Evolutionary conservation across 139 green algal species (phyloP).

Genomic region (Haematococcus sp.): DNA sequence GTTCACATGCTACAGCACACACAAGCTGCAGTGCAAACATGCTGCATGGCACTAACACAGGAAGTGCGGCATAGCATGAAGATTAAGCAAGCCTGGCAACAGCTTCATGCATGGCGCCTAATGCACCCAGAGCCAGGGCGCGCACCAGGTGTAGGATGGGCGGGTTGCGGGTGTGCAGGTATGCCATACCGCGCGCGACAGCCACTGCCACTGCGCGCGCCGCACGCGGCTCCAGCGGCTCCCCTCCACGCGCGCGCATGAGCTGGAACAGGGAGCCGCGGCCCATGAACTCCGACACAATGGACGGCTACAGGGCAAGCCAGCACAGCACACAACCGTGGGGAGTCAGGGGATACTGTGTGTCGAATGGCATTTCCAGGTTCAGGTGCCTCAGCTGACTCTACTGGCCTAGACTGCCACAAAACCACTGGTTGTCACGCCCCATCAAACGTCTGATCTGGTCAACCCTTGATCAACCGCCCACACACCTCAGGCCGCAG

Average conservation of each 20-base stretch:
- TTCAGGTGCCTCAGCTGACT: too few relatives aligned
- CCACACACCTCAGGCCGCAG: constrained; percentile 5
- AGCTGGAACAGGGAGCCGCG: constrained; percentile 51
- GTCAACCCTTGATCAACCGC: too few relatives aligned
- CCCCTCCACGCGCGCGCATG: constrained; percentile 25
- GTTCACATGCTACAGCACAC: too few relatives aligned
- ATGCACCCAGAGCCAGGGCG: too few relatives aligned
- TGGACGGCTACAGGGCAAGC: constrained; percentile 35
- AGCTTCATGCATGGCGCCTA: too few relatives aligned
- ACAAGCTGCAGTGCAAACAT: too few relatives aligned
- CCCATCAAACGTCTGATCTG: too few relatives aligned
- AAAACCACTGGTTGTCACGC: too few relatives aligned
- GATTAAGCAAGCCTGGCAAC: background rate
- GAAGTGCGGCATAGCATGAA: background rate
- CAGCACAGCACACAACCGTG: background rate
- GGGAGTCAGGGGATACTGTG: too few relatives aligned
- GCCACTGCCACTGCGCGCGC: constrained; percentile 48
- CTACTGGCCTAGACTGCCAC: too few relatives aligned
- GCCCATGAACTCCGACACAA: constrained; percentile 50
- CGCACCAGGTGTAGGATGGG: constrained; percentile 76
- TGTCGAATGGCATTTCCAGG: too few relatives aligned
- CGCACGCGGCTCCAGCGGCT: constrained; percentile 28
- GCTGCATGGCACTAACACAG: too few relatives aligned
- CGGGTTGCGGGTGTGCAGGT: constrained; percentile 77
- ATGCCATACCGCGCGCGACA: constrained; percentile 69